Evolutionary conservation across 441 rosid genomes (phyloP).

Genomic region (Pelargonium exstipulatum): DNA sequence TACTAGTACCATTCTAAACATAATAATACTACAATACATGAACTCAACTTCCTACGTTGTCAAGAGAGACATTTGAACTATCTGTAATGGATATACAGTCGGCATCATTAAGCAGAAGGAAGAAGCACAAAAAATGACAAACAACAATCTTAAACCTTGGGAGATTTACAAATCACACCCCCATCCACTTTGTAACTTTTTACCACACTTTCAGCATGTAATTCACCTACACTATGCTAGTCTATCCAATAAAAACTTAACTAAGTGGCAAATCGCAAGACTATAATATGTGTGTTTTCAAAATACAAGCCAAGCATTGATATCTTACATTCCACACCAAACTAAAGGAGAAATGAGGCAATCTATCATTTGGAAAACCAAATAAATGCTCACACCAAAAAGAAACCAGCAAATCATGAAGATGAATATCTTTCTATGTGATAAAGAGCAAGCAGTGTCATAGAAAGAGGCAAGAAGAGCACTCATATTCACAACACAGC

Average conservation of each 20-base stretch:
- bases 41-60: no score
- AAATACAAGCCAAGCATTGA: not conserved
- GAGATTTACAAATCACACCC: not conserved
- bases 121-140: not conserved
- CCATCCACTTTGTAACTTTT: not conserved
- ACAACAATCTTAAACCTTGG: not conserved
- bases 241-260: not conserved
- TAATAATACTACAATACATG: no score
- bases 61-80: not conserved
- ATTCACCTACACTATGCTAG: not conserved
- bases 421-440: not conserved
- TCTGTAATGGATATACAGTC: no score
- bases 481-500: not conserved
- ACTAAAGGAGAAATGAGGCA: not conserved
- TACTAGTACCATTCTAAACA: no score
- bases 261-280: not conserved
- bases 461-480: not conserved
- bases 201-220: not conserved
- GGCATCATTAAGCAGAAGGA: not conserved
- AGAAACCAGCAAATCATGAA: not conserved
- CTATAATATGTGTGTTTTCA: not conserved
- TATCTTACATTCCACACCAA: not conserved
- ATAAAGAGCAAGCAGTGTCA: not conserved
- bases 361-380: not conserved
- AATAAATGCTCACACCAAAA: not conserved